These are phyloP conservation scores for Allomyces macrogynus DNA, from an alignment of 192 early-diverging fungal species.

Conservation along the genomic window DNA sequence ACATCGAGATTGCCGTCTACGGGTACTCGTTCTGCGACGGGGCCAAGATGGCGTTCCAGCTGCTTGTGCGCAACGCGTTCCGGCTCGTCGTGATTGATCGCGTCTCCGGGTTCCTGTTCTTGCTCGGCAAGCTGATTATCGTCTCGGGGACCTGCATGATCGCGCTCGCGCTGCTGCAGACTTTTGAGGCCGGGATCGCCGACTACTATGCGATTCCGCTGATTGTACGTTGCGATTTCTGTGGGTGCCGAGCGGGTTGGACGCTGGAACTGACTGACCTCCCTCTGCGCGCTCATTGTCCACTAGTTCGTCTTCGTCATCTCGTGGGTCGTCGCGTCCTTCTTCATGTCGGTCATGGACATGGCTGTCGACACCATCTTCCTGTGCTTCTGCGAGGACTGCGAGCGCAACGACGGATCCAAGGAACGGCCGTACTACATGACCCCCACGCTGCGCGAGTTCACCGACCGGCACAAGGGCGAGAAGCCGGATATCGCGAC, in stretches of 20 bases:
- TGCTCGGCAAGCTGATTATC: slow-evolving; percentile 7
- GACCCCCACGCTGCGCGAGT: background rate
- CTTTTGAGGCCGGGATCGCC: slow-evolving; percentile 8
- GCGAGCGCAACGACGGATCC: slow-evolving; percentile 29
- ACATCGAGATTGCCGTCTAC: slow-evolving; percentile 29
- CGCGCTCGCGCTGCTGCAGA: slow-evolving; percentile 9
- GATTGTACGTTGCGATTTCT: too few species aligned
- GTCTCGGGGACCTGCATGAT: background rate
- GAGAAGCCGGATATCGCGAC: background rate
- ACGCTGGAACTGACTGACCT: too few species aligned
- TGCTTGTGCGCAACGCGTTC: slow-evolving; percentile 23
- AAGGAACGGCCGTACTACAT: slow-evolving; percentile 28
- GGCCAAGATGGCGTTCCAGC: slow-evolving; percentile 10
- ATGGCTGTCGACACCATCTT: slow-evolving; percentile 35
- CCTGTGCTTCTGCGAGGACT: slow-evolving; percentile 27
- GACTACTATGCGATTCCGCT: slow-evolving; percentile 3
- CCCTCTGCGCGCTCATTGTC: too few species aligned
- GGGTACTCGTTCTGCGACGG: slow-evolving; percentile 25
- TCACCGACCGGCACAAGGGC: background rate
- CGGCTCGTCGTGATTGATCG: slow-evolving; percentile 13
- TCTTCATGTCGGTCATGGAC: slow-evolving; percentile 21
- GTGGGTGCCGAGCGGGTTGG: too few species aligned
- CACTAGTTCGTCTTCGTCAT: slow-evolving; percentile 8
- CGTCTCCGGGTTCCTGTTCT: slow-evolving; percentile 20
- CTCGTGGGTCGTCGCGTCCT: slow-evolving; percentile 18